Evolutionary conservation across 1,139 yeast species (phyloP), one percentile per base, ranked within the genome.

Genomic region (Taphrina confusa): DNA sequence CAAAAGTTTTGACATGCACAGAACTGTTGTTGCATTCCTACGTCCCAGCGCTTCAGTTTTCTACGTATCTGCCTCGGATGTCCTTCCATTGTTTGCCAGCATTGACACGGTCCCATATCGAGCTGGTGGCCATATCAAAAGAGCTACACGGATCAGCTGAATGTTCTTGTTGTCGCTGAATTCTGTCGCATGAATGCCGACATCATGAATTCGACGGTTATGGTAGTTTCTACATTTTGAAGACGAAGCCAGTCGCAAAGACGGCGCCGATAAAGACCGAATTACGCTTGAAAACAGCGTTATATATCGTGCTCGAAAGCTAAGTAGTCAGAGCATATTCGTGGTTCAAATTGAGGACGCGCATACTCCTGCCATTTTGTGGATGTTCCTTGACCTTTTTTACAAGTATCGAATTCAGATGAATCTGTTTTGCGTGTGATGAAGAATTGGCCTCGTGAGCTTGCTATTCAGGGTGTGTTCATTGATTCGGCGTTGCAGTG

Each of bases 41-140:
- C n/a, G n/a, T n/a, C n/a, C n/a, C n/a, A n/a, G n/a, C n/a, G n/a
- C n/a, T n/a, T 28, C 25, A 47, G 33, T 51, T 45, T 20, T 56
- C 57, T 69, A 75, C 65, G 69, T 76, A 80, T 68, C 79, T 80
- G 67, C 78, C 78, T 78, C 87, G 88, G 73, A 92, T 87, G 71
- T 92, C 97, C 74, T 87, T 84, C 98, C 98, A 92, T 79, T 90
- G 89, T 80, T 92, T 92, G 70, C 97, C 98, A 73, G 80, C 80
- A 84, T 92, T 92, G 79, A 86, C 88, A 75, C 77, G 77, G 74
- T 88, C 95, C 80, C 86, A 92, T 87, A 89, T 86, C 61, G 73
- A 74, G 73, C 90, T 91, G 67, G 91, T 81, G 66, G 83, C 85
- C 66, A 78, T 75, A 76, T 90, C 96, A 73, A 90, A 91, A 71